Conservation (phyloP, 371 early-diverging fungal species). For the Apophysomyces elegans region DNA sequence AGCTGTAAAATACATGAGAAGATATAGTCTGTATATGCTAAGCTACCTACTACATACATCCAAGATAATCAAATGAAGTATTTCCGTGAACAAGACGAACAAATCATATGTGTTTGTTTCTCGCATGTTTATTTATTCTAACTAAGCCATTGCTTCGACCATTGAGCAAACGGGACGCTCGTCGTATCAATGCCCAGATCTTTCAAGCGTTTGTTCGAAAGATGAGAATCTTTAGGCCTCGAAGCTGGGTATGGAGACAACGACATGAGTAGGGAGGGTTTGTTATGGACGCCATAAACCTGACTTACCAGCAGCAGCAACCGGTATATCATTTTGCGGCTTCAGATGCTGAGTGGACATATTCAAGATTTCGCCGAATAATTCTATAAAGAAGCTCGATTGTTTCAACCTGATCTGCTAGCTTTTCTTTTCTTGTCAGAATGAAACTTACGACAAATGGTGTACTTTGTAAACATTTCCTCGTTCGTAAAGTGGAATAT, state of each 20-base stretch:
- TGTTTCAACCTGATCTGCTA: slow-evolving; percentile 8
- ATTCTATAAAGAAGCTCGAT: slow-evolving; percentile 33
- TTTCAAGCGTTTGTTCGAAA: slow-evolving; percentile 61
- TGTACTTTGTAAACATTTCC: slow-evolving; percentile 77
- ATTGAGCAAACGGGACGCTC: slow-evolving; percentile 60
- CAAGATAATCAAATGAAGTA: no score
- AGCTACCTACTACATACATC: neutral
- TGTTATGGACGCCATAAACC: neutral
- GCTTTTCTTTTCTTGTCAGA: neutral
- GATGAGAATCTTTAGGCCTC: slow-evolving; percentile 68
- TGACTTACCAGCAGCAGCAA: slow-evolving; percentile 44
- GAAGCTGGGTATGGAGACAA: slow-evolving; percentile 32
- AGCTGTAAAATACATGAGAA: no score
- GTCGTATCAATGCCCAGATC: slow-evolving; percentile 54
- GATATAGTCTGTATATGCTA: neutral
- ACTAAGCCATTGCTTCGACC: slow-evolving; percentile 53
- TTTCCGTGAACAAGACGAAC: neutral
- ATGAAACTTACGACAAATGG: slow-evolving; percentile 68
- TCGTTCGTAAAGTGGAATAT: slow-evolving; percentile 72
- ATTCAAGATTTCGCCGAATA: slow-evolving; percentile 55
- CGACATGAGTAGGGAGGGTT: neutral
- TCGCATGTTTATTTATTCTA: neutral
- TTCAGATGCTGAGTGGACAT: slow-evolving; percentile 59
- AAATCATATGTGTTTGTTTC: neutral
- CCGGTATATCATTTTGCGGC: slow-evolving; percentile 39